Base-by-base conservation (phyloP, 352 stramenopile genomes). In the Phytopythium mirpurense region DNA sequence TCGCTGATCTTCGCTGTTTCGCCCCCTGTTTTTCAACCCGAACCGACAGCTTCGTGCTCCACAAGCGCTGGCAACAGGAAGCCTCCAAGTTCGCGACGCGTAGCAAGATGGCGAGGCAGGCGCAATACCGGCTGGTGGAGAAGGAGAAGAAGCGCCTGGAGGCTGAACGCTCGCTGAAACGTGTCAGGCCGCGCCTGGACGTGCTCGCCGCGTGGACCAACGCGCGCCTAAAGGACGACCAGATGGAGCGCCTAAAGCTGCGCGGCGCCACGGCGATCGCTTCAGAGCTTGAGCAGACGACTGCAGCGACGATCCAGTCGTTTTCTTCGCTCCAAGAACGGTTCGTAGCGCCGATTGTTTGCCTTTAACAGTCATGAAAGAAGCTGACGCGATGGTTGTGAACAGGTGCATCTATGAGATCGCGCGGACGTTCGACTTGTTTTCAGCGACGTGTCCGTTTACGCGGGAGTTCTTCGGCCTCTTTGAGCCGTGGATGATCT, bases 401-500 rank as follows among this genome's bases (percentile, higher is more conserved):
- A 29, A 32, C 54, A 90, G 79, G 7, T 91, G 80, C 41, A 71
- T 91, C 15, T 74, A 79, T 35, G 78, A 91, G 50, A 85, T 91
- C 40, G 80, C 78, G 26, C 71, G 71, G 34, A 79, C 75, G n/a
- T 89, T 91, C 42, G 80, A 91, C 46, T 63, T 85, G 35, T 89
- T 88, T 62, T 68, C 58, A 15, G 65, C 74, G 7, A 67, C 64
- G 19, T 89, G 80, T 46, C 63, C 77, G 31, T 83, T 76, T 63
- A 87, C 76, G 14, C 67, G 73, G 18, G 61, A 73, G 18, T 88
- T 79, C 52, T 91, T 89, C 35, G 49, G 62, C 3, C 79, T 71
- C 0, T 84, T 89, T 23, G 78, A 88, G 67, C 78, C 78, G 14
- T 91, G 80, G 80, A 91, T 91, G 80, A 60, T 91, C 44, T 83